These are phyloP conservation scores for Wallemia ichthyophaga DNA, from an alignment of 1,284 basidiomycete species.

Conservation along the genomic window DNA sequence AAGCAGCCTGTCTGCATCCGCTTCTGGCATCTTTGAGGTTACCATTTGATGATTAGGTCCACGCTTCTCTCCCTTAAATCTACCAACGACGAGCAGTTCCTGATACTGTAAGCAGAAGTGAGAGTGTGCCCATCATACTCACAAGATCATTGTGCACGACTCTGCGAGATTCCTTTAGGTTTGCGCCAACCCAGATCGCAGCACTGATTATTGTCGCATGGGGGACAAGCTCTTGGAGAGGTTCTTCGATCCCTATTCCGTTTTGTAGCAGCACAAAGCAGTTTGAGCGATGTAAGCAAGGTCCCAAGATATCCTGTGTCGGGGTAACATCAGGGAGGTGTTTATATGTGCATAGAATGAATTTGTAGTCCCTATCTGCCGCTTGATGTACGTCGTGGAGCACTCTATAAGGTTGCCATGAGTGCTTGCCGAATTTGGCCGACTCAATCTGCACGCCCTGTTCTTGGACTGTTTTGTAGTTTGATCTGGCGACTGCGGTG, in stretches of 20 bases:
- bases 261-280: slow-evolving; percentile 19
- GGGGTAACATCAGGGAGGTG: slow-evolving; percentile 17
- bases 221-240: slow-evolving; percentile 14
- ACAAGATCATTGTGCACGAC: not conserved
- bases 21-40: not conserved
- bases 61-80: not conserved
- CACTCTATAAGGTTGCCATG: not conserved
- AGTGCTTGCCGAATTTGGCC: not conserved
- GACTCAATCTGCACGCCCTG: not conserved
- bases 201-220: slow-evolving; percentile 15
- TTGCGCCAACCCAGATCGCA: slow-evolving; percentile 9
- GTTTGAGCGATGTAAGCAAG: slow-evolving; percentile 10
- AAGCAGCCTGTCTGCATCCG: not conserved
- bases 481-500: not conserved
- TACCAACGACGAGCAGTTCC: not conserved
- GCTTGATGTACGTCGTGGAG: not conserved
- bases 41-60: not conserved
- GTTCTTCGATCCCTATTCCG: slow-evolving; percentile 18
- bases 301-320: slow-evolving; percentile 14
- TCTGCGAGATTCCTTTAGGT: not conserved
- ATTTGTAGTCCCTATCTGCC: slow-evolving; percentile 8
- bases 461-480: not conserved
- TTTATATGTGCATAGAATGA: slow-evolving; percentile 19
- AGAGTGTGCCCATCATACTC: too few species aligned
- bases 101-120: too few species aligned